Percentiles rank a stretch among this genome's conserved stretches.
These are phyloP conservation scores for Aureobasidium sp. DNA, from an alignment of 2,329 filamentous ascomycete species.

Conservation along the genomic window DNA sequence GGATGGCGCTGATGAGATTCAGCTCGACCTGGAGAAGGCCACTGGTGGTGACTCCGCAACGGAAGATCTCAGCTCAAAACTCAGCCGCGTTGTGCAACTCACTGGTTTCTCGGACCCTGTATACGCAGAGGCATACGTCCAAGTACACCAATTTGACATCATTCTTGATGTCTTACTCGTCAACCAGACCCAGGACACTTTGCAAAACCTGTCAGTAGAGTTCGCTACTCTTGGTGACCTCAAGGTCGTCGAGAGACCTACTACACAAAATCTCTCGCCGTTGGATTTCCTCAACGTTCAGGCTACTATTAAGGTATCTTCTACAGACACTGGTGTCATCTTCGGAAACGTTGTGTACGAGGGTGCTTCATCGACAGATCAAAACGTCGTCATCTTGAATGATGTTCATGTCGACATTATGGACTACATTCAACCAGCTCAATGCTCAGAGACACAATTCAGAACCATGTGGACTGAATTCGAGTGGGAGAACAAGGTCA, in stretches of 20 bases:
- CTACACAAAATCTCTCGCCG: conserved; percentile 88
- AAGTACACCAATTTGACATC: conserved; percentile 98
- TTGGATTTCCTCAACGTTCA: conserved; percentile 98
- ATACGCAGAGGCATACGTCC: conserved; percentile 98
- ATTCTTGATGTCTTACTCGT: conserved; percentile 92
- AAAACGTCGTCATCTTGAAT: conserved; percentile 94
- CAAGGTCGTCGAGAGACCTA: conserved; percentile 94
- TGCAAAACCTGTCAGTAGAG: conserved; percentile 95
- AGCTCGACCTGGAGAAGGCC: conserved; percentile 84
- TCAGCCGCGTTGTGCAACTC: conserved; percentile 91
- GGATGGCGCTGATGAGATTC: conserved; percentile 77
- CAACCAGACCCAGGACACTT: conserved; percentile 92
- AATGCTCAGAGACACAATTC: conserved; percentile 97
- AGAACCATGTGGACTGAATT: conserved; percentile 99
- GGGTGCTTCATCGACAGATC: conserved; percentile 82
- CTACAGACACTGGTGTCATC: conserved; percentile 95
- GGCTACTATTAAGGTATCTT: conserved; percentile 97
- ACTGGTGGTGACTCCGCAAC: conserved; percentile 79
- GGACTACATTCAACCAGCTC: conserved; percentile 98
- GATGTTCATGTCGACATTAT: conserved; percentile 98
- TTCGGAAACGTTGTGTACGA: conserved; percentile 99
- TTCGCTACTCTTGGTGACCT: conserved; percentile 97
- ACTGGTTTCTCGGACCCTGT: conserved; percentile 98
- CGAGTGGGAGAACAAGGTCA: conserved; percentile 99
- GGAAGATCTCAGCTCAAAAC: conserved; percentile 86